Evolutionary conservation across 2,329 filamentous ascomycete genomes (phyloP).

Genomic region (Trichoderma lentiforme): DNA sequence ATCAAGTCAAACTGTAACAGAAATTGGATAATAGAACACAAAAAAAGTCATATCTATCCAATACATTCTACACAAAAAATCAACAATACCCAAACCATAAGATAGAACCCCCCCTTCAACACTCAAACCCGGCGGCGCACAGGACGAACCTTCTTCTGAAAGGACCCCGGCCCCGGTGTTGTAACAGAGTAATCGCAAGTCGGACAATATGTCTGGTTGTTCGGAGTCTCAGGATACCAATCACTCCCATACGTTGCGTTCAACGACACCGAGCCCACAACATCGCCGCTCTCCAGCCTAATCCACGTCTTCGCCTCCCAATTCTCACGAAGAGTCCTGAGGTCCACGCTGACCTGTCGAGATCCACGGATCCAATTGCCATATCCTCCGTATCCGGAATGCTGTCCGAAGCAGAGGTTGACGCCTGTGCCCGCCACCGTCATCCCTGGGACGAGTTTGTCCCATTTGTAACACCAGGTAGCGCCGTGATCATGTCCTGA

Average conservation of each 20-base stretch:
- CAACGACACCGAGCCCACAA: constrained; percentile 51
- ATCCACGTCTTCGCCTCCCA: constrained; percentile 57
- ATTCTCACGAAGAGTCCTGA: constrained; percentile 34
- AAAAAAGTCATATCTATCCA: not conserved
- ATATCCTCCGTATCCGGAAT: constrained; percentile 69
- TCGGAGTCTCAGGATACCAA: constrained; percentile 45
- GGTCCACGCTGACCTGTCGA: constrained; percentile 51
- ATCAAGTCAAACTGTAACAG: not conserved
- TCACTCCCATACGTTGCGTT: constrained; percentile 60
- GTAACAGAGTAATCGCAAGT: constrained; percentile 22
- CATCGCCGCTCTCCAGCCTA: constrained; percentile 53
- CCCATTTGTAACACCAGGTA: constrained; percentile 55
- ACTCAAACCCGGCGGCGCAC: not conserved
- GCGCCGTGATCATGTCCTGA: constrained; percentile 65
- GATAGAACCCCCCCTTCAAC: not conserved
- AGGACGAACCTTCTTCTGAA: not conserved
- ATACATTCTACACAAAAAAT: constrained; percentile 4
- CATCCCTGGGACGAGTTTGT: constrained; percentile 35
- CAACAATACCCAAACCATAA: not conserved
- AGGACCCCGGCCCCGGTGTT: constrained; percentile 16
- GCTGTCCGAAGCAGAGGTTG: constrained; percentile 60
- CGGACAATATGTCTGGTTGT: constrained; percentile 33
- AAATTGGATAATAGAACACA: not conserved
- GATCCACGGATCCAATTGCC: constrained; percentile 61
- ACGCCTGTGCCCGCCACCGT: constrained; percentile 40